phyloP scores from a whole-genome alignment of 2,329 filamentous ascomycete genomes.

The Cladosporium colombiae region DNA sequence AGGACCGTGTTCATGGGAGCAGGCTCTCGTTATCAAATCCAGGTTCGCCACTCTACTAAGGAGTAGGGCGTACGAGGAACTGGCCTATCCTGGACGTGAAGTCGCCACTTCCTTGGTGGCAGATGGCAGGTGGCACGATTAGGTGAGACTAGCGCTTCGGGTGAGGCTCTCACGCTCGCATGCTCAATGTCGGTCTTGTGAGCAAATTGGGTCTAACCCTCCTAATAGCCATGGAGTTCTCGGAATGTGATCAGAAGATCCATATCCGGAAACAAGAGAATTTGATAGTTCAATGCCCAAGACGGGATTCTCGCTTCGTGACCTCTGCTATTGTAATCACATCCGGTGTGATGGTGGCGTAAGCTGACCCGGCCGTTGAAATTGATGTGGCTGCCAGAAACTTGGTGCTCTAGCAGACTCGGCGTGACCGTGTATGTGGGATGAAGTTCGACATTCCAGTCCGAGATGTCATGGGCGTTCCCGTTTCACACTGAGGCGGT shows the following conservation, averaged over 20 bases:
- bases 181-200: not conserved
- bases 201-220: not conserved
- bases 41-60: not conserved
- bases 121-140: not conserved
- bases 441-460: not conserved
- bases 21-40: not conserved
- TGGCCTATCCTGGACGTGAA: not conserved
- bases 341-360: not conserved
- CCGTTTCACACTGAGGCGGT: not conserved
- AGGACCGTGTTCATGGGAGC: not conserved
- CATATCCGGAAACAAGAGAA: not conserved
- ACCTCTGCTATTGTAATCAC: constrained; percentile 5
- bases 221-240: not conserved
- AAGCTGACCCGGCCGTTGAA: constrained; percentile 3
- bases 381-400: not conserved
- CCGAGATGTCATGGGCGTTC: not conserved
- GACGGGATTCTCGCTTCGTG: not conserved
- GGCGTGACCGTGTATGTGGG: not conserved
- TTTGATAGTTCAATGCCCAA: constrained; percentile 3
- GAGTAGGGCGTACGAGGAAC: not conserved
- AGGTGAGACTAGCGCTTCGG: not conserved
- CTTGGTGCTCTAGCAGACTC: not conserved
- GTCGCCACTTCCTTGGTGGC: not conserved
- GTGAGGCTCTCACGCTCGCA: not conserved
- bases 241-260: not conserved